Base-by-base conservation (phyloP, 75 land plant species). In the Sequoiadendron giganteum region DNA sequence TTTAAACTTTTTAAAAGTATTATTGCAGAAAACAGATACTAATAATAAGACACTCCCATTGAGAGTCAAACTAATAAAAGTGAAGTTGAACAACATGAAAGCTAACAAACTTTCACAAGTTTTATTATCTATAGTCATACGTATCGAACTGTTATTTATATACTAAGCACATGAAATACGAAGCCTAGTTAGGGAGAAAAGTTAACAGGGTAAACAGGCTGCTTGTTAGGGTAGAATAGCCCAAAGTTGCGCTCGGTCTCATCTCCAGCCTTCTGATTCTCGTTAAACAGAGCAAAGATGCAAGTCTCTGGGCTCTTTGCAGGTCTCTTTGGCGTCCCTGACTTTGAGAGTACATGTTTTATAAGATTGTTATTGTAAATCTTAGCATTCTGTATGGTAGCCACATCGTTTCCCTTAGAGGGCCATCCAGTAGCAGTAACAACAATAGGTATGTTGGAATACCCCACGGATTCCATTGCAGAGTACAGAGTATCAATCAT, bases 401-500 rank as follows among this genome's bases (percentile, higher is more conserved):
- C 87, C 32, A 61, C 87, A 10, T 55, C 9, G 6, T 19, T 25
- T 42, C 82, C 87, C 38, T 18, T 36, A 1, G 87, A 72, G 16
- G 87, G 87, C 87, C 87, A 86, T 43, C 87, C 87, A 25, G 28
- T 73, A 34, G 38, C 81, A 16, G 82, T 70, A 45, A 91, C 72
- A 19, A 76, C 43, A 14, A 91, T 8, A 2, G 88, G 58, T 28
- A 89, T 14, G 43, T 83, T 52, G 0, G n/a, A 43, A 56, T 83
- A 38, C 6, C 88, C 88, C 43, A 89, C 2, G 42, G 39, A 38
- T n/a, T 85, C 86, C 88, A 91, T 80, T 6, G 92, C 91, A 34
- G 49, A 80, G 49, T 65, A 39, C 8, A 90, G 6, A 10, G 92
- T 55, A 48, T 91, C 92, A 49, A 91, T 34, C 91, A 90, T 91